Base-by-base conservation (phyloP, 352 stramenopile species). In the Pythium folliculosum region DNA sequence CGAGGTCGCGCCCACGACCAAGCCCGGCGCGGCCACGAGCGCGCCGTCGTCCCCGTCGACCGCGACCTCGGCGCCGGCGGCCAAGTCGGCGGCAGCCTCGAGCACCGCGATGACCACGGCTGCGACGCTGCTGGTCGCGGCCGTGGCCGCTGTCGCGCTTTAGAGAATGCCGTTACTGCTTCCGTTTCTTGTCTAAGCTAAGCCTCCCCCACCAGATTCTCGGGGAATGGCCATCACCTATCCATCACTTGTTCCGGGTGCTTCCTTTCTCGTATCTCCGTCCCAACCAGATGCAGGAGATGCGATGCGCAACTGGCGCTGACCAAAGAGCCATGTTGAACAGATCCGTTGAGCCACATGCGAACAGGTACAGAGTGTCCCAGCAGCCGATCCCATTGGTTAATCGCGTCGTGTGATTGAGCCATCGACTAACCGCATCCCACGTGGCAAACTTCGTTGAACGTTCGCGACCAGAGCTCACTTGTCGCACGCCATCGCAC, bases 91-190 rank as follows among this genome's bases (percentile, higher is more conserved):
- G 10, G 60, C 49, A 1, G 27, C 58, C 23, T 30, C 25, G 3
- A 23, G 37, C 22, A 30, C 58, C 19, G 55, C 37, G 14, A 27
- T 57, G 17, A 35, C 55, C 10, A 52, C 58, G 21, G 45, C 58
- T 44, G 58, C 58, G 45, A 57, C 58, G 45, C 43, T 64, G 47
- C 58, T 64, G 27, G 58, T 49, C 58, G 30, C 47, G 1, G 58
- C 48, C 12, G 58, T 57, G 1, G 58, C 30, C 5, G 47, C 35
- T 12, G 6, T 17, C 47, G 58, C 23, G 9, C 58, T 64, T 3
- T 64, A 64, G 47, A 53, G 3, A 44, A 5, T 37, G 32, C 5
- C 9, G 9, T 37, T 37, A 37, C 32, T 44, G 17, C 9, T 17
- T 44, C 38, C 5, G 9, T 44, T 44, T 16, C 2, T 44, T 17